A percentile compares a stretch with the other conserved stretches of the same genome.
These are phyloP conservation scores for Eragrostis nindensis DNA, from an alignment of 176 grass and related monocot genomes.

Conservation along the genomic window DNA sequence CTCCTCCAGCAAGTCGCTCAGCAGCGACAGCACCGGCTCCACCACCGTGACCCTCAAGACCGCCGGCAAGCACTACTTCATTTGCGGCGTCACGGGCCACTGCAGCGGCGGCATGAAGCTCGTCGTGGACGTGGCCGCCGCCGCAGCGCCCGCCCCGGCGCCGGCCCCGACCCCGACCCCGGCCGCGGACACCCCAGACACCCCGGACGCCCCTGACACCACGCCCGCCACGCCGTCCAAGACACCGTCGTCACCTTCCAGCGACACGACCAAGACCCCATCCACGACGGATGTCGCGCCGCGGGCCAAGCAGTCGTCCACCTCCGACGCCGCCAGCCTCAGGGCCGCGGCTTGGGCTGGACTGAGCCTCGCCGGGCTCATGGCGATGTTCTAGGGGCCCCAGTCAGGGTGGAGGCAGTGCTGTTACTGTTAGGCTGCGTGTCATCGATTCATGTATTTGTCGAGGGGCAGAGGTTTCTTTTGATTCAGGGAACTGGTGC, in stretches of 20 bases:
- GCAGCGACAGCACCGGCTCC: slow-evolving; percentile 55
- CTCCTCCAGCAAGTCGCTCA: slow-evolving; percentile 58
- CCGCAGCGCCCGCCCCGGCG: slow-evolving; percentile 15
- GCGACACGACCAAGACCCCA: slow-evolving; percentile 36
- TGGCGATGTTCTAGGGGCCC: slow-evolving; percentile 55
- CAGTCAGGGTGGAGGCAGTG: slow-evolving; percentile 83
- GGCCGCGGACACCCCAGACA: slow-evolving; percentile 22
- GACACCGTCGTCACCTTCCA: slow-evolving; percentile 39
- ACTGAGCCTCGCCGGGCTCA: slow-evolving; percentile 41
- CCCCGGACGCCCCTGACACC: slow-evolving; percentile 30
- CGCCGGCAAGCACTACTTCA: slow-evolving; percentile 80
- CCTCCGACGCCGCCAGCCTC: slow-evolving; percentile 35
- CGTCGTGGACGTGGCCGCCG: slow-evolving; percentile 44
- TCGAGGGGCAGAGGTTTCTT: slow-evolving; percentile 35
- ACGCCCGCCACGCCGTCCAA: not conserved
- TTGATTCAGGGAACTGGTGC: slow-evolving; percentile 6
- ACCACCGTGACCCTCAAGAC: slow-evolving; percentile 74
- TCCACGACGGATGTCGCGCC: slow-evolving; percentile 11
- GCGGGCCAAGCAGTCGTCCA: slow-evolving; percentile 29
- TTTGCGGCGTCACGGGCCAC: slow-evolving; percentile 66
- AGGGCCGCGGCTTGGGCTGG: slow-evolving; percentile 34
- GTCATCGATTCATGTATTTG: slow-evolving; percentile 34
- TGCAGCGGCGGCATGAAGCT: slow-evolving; percentile 90
- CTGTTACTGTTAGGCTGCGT: slow-evolving; percentile 41
- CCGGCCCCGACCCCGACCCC: not conserved